Conservation (phyloP, 768 basidiomycete species). For the Sarcomyxa edulis region DNA sequence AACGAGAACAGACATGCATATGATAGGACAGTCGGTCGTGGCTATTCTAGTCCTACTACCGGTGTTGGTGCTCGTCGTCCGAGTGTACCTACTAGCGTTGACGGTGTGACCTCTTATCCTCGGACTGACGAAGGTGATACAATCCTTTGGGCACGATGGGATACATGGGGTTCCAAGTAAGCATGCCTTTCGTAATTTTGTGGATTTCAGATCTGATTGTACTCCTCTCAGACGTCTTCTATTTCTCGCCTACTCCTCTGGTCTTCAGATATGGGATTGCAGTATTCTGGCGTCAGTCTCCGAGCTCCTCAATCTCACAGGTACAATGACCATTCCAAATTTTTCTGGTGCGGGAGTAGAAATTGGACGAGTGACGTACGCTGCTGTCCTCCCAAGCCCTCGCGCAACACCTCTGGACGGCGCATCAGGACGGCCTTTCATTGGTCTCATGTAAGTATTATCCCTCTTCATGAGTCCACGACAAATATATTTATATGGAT, state of each 20-base stretch:
- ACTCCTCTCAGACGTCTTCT: constrained; percentile 34
- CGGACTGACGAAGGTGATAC: constrained; percentile 1
- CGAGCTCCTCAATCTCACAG: constrained; percentile 9
- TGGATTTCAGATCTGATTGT: constrained; percentile 1
- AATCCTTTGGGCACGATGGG: constrained; percentile 43
- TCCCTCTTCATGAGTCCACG: neutral
- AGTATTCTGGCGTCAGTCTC: constrained; percentile 39
- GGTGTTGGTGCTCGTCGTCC: too few species aligned
- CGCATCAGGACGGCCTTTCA: constrained; percentile 2
- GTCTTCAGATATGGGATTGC: constrained; percentile 60
- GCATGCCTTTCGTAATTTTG: constrained; percentile 14
- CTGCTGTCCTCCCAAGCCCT: constrained; percentile 5
- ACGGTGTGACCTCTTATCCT: neutral
- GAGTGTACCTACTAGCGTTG: too few species aligned
- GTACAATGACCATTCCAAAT: too few species aligned
- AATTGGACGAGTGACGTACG: constrained; percentile 7
- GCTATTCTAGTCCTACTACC: too few species aligned
- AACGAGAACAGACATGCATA: too few species aligned
- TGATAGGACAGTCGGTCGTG: too few species aligned
- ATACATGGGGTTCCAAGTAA: constrained; percentile 15
- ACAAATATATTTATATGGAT: neutral
- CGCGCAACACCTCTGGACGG: neutral
- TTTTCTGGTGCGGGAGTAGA: neutral
- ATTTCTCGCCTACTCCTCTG: constrained; percentile 46
- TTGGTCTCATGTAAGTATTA: constrained; percentile 9